Percentiles rank a stretch among this genome's conserved stretches.
phyloP scores from a whole-genome alignment of 2,329 filamentous ascomycete genomes.

The Xylaria sp. region DNA sequence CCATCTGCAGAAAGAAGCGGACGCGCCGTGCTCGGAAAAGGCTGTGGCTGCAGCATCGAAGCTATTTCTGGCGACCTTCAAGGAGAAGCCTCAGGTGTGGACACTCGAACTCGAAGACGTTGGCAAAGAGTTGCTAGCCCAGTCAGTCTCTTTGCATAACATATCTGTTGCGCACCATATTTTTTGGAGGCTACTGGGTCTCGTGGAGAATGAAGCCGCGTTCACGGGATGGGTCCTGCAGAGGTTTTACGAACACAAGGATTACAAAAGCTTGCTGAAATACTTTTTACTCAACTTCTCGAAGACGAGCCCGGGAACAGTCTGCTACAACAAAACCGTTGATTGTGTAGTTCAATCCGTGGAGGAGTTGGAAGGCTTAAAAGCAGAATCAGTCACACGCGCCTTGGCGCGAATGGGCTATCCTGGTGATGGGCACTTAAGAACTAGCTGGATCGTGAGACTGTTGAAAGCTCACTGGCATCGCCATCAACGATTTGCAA shows the following conservation, averaged over 20 bases:
- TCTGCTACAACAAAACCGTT: slow-evolving; percentile 33
- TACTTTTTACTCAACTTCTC: slow-evolving; percentile 40
- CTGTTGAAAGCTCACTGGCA: slow-evolving; percentile 43
- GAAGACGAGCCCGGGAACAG: slow-evolving; percentile 25
- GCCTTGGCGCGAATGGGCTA: slow-evolving; percentile 32
- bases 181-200: slow-evolving; percentile 38
- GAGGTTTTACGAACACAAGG: slow-evolving; percentile 33
- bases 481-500: slow-evolving; percentile 31
- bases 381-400: slow-evolving; percentile 35
- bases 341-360: slow-evolving; percentile 39
- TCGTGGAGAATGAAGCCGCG: slow-evolving; percentile 25
- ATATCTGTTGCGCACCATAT: slow-evolving; percentile 30
- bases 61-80: slow-evolving; percentile 39
- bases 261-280: slow-evolving; percentile 39
- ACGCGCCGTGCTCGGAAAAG: slow-evolving; percentile 7
- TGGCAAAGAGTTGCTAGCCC: slow-evolving; percentile 36
- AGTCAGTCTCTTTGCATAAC: slow-evolving; percentile 30
- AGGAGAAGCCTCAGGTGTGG: slow-evolving; percentile 21
- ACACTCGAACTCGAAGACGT: slow-evolving; percentile 19
- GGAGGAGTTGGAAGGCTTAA: slow-evolving; percentile 32
- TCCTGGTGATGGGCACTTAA: slow-evolving; percentile 28
- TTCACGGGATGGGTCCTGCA: slow-evolving; percentile 39
- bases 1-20: slow-evolving; percentile 23
- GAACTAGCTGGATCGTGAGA: slow-evolving; percentile 41
- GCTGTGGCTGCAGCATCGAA: slow-evolving; percentile 30